Percentiles rank a stretch among this genome's conserved stretches.
Conservation (phyloP, 1,284 basidiomycete species). For the Marasmius oreades region DNA sequence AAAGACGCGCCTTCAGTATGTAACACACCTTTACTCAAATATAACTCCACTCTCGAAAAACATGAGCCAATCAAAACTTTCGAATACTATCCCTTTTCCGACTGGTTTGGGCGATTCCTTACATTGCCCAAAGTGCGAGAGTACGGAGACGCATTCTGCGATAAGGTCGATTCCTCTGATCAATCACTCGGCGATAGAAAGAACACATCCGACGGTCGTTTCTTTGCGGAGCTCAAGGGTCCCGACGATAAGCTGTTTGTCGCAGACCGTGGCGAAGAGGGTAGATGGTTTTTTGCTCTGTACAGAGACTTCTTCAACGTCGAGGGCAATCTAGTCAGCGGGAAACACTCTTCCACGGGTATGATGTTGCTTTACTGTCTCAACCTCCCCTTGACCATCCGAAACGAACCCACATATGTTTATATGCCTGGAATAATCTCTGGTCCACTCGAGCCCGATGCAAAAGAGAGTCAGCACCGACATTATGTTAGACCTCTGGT, state of each 20-base stretch:
- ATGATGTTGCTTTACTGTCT: conserved; percentile 3
- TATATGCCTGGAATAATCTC: conserved; percentile 8
- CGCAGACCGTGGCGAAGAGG: conserved; percentile 2
- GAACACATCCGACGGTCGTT: background rate
- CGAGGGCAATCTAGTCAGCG: conserved; percentile 6
- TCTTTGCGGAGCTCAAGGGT: background rate
- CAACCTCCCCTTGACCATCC: conserved; percentile 4
- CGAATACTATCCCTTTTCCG: conserved; percentile 5
- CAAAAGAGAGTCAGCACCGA: background rate
- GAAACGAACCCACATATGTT: conserved; percentile 5
- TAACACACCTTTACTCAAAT: background rate
- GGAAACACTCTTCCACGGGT: background rate
- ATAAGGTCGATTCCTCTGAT: background rate
- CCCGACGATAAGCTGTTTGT: conserved; percentile 8
- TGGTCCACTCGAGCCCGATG: conserved; percentile 4
- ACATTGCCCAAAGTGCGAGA: conserved; percentile 4
- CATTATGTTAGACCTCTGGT: conserved; percentile 7
- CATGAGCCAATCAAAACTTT: conserved; percentile 1
- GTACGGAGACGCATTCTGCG: conserved; percentile 4
- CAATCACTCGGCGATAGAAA: background rate
- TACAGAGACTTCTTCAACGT: conserved; percentile 8
- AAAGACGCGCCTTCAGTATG: too few species aligned
- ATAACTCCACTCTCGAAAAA: background rate
- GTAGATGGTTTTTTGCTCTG: conserved; percentile 7
- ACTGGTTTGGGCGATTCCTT: conserved; percentile 7